Conservation (phyloP, 768 basidiomycete species). For the Suillus lakei region DNA sequence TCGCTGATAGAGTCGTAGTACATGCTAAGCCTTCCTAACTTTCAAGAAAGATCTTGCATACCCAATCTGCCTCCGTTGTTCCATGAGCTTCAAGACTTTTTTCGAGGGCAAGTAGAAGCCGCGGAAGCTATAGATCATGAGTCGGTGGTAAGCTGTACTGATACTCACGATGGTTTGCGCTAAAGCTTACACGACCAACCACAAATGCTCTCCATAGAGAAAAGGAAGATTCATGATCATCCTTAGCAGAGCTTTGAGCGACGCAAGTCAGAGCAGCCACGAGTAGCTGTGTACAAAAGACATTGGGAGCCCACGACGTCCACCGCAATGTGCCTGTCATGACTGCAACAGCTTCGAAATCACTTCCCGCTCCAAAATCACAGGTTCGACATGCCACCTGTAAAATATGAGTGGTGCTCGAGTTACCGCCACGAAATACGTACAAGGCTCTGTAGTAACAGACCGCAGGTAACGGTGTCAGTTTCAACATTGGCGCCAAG, state of each 20-base stretch:
- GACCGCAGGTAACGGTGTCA: slow-evolving; percentile 66
- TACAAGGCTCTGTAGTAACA: slow-evolving; percentile 67
- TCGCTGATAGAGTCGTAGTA: slow-evolving; percentile 32
- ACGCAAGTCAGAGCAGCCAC: slow-evolving; percentile 67
- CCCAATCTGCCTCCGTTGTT: slow-evolving; percentile 61
- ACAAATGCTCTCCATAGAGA: slow-evolving; percentile 75
- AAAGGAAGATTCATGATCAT: slow-evolving; percentile 33
- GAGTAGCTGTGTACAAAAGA: slow-evolving; percentile 72
- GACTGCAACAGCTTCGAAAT: slow-evolving; percentile 52
- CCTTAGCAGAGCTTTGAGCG: slow-evolving; percentile 49
- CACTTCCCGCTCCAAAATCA: slow-evolving; percentile 68
- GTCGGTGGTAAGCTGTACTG: slow-evolving; percentile 10
- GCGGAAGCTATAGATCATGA: slow-evolving; percentile 55
- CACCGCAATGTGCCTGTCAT: slow-evolving; percentile 62
- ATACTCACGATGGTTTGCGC: not conserved
- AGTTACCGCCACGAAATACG: slow-evolving; percentile 22
- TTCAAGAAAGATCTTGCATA: slow-evolving; percentile 34
- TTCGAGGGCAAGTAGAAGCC: slow-evolving; percentile 59
- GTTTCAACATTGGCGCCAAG: slow-evolving; percentile 62
- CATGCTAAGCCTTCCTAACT: not conserved
- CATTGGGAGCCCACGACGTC: slow-evolving; percentile 64
- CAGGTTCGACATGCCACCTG: slow-evolving; percentile 64
- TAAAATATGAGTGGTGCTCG: slow-evolving; percentile 10
- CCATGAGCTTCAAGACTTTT: slow-evolving; percentile 53
- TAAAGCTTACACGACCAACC: slow-evolving; percentile 63